phyloP scores from a whole-genome alignment of 106 monocot genomes.

The Dioscorea dumetorum region DNA sequence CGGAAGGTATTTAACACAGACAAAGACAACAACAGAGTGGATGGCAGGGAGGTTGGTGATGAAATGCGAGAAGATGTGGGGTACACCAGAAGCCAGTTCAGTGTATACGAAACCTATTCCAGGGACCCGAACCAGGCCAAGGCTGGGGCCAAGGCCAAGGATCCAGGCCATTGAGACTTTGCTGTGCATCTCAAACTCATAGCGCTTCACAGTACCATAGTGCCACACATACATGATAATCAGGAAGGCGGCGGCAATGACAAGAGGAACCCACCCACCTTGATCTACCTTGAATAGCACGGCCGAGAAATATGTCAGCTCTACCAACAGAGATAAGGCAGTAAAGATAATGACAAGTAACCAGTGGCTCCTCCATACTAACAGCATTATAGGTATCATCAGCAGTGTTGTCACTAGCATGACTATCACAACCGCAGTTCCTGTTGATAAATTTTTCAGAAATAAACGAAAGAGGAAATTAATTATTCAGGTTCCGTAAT shows the following conservation, averaged over 20 bases:
- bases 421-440: constrained; percentile 87
- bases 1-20: constrained; percentile 84
- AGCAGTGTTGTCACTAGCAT: constrained; percentile 94
- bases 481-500: too few relatives aligned
- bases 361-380: constrained; percentile 94
- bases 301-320: constrained; percentile 77
- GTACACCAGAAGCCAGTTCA: constrained; percentile 77
- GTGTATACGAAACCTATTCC: constrained; percentile 91
- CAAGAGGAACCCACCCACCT: constrained; percentile 91
- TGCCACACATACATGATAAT: constrained; percentile 89
- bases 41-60: constrained; percentile 93
- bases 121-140: constrained; percentile 87
- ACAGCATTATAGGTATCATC: constrained; percentile 85
- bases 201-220: constrained; percentile 65
- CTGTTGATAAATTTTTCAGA: constrained; percentile 21
- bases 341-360: constrained; percentile 62
- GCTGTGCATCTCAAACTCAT: constrained; percentile 84
- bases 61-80: constrained; percentile 87
- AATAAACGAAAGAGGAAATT: too few relatives aligned
- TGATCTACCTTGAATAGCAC: constrained; percentile 83
- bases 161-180: constrained; percentile 94
- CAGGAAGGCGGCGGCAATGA: constrained; percentile 62
- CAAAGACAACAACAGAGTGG: constrained; percentile 73
- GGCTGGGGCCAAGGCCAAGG: constrained; percentile 80
- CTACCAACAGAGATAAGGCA: constrained; percentile 66